These are phyloP conservation scores for Plectosphaerella plurivora DNA, from an alignment of 2,329 filamentous ascomycete genomes.

Conservation along the genomic window DNA sequence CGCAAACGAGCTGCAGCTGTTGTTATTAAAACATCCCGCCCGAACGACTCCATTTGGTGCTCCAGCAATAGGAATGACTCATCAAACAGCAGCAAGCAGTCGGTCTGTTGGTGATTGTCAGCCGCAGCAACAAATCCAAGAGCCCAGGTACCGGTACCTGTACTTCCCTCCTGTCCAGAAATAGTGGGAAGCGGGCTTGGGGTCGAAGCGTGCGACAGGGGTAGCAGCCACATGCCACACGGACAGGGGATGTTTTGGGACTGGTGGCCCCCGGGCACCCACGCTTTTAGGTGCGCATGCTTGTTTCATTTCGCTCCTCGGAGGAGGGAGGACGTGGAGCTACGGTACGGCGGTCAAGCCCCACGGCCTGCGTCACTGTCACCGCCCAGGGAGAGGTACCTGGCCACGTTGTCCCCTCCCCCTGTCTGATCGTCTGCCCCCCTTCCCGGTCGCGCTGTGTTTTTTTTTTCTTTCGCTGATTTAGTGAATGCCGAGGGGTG, in stretches of 20 bases:
- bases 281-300: slow-evolving; percentile 3
- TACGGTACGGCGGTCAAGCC: slow-evolving; percentile 10
- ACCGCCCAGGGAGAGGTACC: slow-evolving; percentile 6
- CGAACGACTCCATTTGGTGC: no score
- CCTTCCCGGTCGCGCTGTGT: not conserved
- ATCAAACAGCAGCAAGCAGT: not conserved
- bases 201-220: not conserved
- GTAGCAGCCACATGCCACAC: not conserved
- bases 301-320: slow-evolving; percentile 13
- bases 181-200: not conserved
- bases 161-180: not conserved
- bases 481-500: not conserved
- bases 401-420: not conserved
- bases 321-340: not conserved
- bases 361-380: slow-evolving; percentile 14
- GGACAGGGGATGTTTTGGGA: not conserved
- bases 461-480: not conserved
- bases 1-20: no score
- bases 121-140: no score
- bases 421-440: not conserved
- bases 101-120: no score
- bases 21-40: no score
- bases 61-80: not conserved
- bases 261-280: not conserved
- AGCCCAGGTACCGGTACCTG: not conserved